phyloP scores from a whole-genome alignment of 441 rosid species.

The Aquilaria agallochum region DNA sequence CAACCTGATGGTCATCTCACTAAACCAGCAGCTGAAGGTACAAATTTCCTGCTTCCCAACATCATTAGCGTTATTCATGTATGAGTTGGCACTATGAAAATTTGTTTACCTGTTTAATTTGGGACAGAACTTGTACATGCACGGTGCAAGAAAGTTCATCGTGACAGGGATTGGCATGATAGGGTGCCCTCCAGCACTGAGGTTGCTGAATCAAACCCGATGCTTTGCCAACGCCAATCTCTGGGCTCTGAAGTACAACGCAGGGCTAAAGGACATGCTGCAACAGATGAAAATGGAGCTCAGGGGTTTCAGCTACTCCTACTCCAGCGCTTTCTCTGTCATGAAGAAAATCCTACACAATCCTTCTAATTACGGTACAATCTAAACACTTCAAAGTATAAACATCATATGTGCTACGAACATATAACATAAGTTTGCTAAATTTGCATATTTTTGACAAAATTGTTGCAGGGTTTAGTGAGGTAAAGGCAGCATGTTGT shows the following conservation, averaged over 20 bases:
- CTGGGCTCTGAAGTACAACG: conserved; percentile 38
- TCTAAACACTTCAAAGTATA: background rate
- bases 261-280: conserved; percentile 36
- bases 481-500: conserved; percentile 40
- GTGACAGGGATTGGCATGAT: conserved; percentile 39
- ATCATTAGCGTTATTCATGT: too few species aligned
- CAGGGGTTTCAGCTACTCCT: conserved; percentile 41
- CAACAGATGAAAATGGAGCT: conserved; percentile 38
- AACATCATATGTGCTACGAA: too few species aligned
- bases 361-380: conserved; percentile 50
- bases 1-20: conserved; percentile 34
- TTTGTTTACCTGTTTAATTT: background rate
- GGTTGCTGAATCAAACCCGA: conserved; percentile 30
- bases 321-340: conserved; percentile 37
- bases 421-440: too few species aligned
- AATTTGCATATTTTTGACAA: background rate
- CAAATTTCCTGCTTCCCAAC: too few species aligned
- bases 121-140: conserved; percentile 42
- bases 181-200: conserved; percentile 61
- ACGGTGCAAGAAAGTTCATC: conserved; percentile 56
- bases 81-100: too few species aligned
- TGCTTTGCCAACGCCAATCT: conserved; percentile 46
- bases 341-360: conserved; percentile 35
- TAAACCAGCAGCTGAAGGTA: conserved; percentile 61
- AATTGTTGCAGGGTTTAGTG: conserved; percentile 27